Evolutionary conservation across 345 rosid species (phyloP).

Genomic region (Eutrema japonicum): DNA sequence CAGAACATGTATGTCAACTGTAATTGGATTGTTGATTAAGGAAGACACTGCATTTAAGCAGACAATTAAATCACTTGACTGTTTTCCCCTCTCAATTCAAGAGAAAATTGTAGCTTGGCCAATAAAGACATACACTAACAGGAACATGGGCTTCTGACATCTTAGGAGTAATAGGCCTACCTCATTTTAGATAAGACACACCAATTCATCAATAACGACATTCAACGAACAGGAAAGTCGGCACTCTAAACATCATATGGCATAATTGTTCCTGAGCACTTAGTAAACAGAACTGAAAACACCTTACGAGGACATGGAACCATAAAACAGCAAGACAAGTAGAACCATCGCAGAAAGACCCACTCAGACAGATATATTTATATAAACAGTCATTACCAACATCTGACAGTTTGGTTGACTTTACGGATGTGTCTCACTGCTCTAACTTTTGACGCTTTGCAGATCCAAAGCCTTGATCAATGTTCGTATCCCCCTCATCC

Average conservation of each 20-base stretch:
- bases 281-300: not conserved
- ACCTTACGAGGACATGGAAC: not conserved
- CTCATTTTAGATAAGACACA: not conserved
- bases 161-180: constrained; percentile 7
- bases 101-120: constrained; percentile 9
- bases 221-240: not conserved
- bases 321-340: constrained; percentile 9
- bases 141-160: constrained; percentile 4
- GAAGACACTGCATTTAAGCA: constrained; percentile 94
- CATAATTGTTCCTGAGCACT: not conserved
- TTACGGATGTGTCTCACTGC: too few species aligned
- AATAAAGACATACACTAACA: not conserved
- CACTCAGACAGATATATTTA: constrained; percentile 35
- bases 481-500: too few species aligned
- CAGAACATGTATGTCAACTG: constrained; percentile 98
- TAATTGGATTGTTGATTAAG: constrained; percentile 79
- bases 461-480: too few species aligned
- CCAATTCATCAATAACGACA: constrained; percentile 5
- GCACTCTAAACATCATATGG: constrained; percentile 4
- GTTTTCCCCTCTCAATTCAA: constrained; percentile 55
- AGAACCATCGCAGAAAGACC: constrained; percentile 34
- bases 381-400: constrained; percentile 86
- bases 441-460: too few species aligned
- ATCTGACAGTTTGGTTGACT: too few species aligned
- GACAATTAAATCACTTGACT: constrained; percentile 81